Evolutionary conservation across 768 basidiomycete genomes (phyloP).

Genomic region (Brasilioporus rufonigricans): DNA sequence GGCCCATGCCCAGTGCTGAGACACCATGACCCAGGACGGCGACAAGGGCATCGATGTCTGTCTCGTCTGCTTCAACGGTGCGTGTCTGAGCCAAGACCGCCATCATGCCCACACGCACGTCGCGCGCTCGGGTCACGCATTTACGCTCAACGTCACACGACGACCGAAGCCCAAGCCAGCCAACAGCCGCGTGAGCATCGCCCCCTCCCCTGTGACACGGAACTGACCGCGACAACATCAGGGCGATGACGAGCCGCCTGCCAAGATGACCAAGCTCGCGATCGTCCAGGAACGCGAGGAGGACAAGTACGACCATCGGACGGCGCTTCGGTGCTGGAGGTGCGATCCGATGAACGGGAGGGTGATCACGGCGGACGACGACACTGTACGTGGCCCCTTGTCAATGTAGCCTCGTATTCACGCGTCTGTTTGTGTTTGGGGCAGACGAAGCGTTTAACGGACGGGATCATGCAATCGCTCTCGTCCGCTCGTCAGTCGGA

Average conservation of each 20-base stretch:
- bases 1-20: neutral
- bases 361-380: slow-evolving; percentile 39
- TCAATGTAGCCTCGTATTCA: neutral
- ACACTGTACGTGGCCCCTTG: slow-evolving; percentile 28
- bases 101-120: slow-evolving; percentile 76
- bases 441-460: slow-evolving; percentile 55
- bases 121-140: slow-evolving; percentile 66
- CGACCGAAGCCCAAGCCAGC: slow-evolving; percentile 51
- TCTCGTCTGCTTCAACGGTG: slow-evolving; percentile 91
- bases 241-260: slow-evolving; percentile 79
- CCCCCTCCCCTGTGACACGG: no score
- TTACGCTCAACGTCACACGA: slow-evolving; percentile 81
- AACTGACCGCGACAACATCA: slow-evolving; percentile 26
- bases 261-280: slow-evolving; percentile 87
- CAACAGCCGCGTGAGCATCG: slow-evolving; percentile 57
- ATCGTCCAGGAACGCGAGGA: slow-evolving; percentile 85
- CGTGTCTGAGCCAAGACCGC: slow-evolving; percentile 60
- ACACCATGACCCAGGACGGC: slow-evolving; percentile 49
- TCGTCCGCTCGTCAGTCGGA: slow-evolving; percentile 92
- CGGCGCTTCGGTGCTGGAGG: slow-evolving; percentile 71
- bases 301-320: slow-evolving; percentile 76
- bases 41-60: slow-evolving; percentile 85
- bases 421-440: neutral
- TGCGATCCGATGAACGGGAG: slow-evolving; percentile 55
- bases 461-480: slow-evolving; percentile 73